Evolutionary conservation across 352 stramenopile genomes (phyloP), one percentile per base, ranked within the genome.

Genomic region (Phytophthora pistaciae): DNA sequence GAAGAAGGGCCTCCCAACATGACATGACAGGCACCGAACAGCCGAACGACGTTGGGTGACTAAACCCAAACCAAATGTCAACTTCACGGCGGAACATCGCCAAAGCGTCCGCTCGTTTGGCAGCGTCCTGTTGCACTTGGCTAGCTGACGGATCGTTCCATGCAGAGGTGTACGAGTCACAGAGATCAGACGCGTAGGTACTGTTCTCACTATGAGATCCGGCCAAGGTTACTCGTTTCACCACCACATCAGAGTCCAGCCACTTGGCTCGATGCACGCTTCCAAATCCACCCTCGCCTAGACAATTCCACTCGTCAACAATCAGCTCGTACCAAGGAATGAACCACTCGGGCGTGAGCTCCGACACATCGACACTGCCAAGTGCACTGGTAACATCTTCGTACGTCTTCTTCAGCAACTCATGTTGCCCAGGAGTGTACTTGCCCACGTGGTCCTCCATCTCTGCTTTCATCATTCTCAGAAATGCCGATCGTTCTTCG

Each of bases 11-110:
- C 11, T 40, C 0, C 64, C 64, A 9, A 72, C 50, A 18, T 66
- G 56, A 40, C 64, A 66, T n/a, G n/a, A n/a, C n/a, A n/a, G 0
- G 56, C 64, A 20, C 56, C 64, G 27, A 72, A 72, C 0, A 72
- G 56, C 20, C 58, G 57, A 21, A 62, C 55, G 1, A 66, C 53
- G 25, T 72, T 42, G 56, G 64, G 23, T 72, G 64, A 25, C 52
- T 60, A 3, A 70, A 55, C 9, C 56, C 38, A 20, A 65, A 72
- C 64, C 64, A 72, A 49, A 72, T 66, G n/a, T 58, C 38, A 18
- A 65, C 56, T 56, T 66, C 64, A 2, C 44, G 50, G 3, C 44
- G 23, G 27, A 72, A 72, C 48, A 62, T 66, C 16, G 13, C 40
- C 7, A 18, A 7, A 20, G 40, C 13, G 16, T 48, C 40, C 18